phyloP scores from a whole-genome alignment of 441 rosid genomes.

The Pelargonium citronellum region DNA sequence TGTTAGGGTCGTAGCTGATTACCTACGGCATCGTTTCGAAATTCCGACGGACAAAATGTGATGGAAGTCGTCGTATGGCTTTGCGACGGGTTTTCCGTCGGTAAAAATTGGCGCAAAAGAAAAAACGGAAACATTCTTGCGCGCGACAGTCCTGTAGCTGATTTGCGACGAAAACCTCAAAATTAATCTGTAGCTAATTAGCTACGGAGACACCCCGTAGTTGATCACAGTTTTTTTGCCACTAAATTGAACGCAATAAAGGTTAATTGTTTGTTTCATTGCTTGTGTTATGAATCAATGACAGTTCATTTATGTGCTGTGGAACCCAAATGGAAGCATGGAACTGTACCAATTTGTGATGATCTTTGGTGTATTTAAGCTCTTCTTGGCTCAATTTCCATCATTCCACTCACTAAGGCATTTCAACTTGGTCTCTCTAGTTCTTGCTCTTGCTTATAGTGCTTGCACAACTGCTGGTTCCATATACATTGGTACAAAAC shows the following conservation, averaged over 20 bases:
- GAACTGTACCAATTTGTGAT: constrained; percentile 44
- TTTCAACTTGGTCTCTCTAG: constrained; percentile 44
- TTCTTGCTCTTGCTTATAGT: constrained; percentile 45
- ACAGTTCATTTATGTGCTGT: constrained; percentile 51
- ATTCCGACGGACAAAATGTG: neutral
- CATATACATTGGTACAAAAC: constrained; percentile 32
- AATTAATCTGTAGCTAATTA: too few relatives aligned
- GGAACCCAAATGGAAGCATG: constrained; percentile 36
- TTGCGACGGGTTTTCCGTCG: neutral
- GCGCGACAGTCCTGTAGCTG: neutral
- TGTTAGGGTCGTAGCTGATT: too few relatives aligned
- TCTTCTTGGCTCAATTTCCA: constrained; percentile 48
- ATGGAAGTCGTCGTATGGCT: too few relatives aligned
- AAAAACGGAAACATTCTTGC: neutral
- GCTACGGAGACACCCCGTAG: too few relatives aligned
- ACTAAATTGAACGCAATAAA: too few relatives aligned
- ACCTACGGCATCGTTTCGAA: too few relatives aligned
- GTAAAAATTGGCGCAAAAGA: neutral
- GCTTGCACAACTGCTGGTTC: constrained; percentile 35
- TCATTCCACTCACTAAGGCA: constrained; percentile 58
- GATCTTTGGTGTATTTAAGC: constrained; percentile 31
- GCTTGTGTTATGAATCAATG: neutral
- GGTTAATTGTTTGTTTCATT: neutral
- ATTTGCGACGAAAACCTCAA: neutral
- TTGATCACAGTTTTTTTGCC: neutral